Percentiles rank a stretch among this genome's conserved stretches.
Conservation (phyloP, 2,329 filamentous ascomycete species). For the Alternaria atra region DNA sequence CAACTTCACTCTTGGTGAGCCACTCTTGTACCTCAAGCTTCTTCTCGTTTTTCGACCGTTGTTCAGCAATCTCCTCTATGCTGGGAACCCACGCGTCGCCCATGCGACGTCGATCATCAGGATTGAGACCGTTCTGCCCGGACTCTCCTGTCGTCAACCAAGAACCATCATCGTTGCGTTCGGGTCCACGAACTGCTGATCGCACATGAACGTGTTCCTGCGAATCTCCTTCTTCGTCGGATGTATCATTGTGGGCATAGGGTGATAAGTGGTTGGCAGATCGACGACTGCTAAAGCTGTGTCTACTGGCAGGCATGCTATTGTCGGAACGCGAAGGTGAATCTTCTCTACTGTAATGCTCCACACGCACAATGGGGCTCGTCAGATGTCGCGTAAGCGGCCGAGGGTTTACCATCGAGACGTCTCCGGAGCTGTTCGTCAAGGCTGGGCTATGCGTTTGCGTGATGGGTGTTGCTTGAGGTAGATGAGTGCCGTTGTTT, state of each 20-base stretch:
- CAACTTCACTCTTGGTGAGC: slow-evolving; percentile 58
- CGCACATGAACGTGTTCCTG: slow-evolving; percentile 29
- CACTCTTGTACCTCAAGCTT: slow-evolving; percentile 64
- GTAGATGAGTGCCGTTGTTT: slow-evolving; percentile 24
- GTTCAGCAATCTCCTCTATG: slow-evolving; percentile 60
- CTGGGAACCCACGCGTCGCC: slow-evolving; percentile 56
- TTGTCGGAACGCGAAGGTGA: slow-evolving; percentile 47
- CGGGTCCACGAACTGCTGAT: slow-evolving; percentile 42
- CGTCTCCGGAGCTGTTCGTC: slow-evolving; percentile 48
- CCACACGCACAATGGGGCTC: slow-evolving; percentile 52
- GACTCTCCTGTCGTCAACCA: slow-evolving; percentile 54
- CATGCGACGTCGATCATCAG: slow-evolving; percentile 54
- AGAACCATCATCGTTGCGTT: slow-evolving; percentile 57
- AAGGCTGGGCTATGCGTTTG: slow-evolving; percentile 51
- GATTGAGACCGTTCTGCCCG: slow-evolving; percentile 58
- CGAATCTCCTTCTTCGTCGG: slow-evolving; percentile 43
- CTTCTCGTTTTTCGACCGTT: slow-evolving; percentile 59
- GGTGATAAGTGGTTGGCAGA: slow-evolving; percentile 52
- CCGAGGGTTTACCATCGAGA: slow-evolving; percentile 36
- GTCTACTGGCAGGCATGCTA: slow-evolving; percentile 46
- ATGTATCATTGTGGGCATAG: slow-evolving; percentile 45
- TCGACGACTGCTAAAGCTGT: slow-evolving; percentile 46
- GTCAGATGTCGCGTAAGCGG: slow-evolving; percentile 44
- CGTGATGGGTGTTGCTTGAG: slow-evolving; percentile 43
- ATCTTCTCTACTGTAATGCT: slow-evolving; percentile 48